Base-by-base conservation (phyloP, 2,329 filamentous ascomycete genomes). In the Trichoderma sp. region DNA sequence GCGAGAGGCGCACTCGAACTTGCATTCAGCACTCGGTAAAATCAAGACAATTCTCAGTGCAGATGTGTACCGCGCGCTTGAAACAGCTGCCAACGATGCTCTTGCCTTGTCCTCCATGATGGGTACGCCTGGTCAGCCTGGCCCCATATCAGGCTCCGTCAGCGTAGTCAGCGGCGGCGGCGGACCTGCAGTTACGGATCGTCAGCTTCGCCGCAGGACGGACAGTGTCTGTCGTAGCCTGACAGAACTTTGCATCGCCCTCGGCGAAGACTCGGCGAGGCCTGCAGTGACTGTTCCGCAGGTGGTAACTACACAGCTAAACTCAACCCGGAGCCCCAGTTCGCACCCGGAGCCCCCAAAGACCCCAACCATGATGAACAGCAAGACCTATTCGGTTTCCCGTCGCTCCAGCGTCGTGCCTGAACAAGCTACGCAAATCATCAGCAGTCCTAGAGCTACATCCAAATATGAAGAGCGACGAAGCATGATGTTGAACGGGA, bases 191-290 rank as follows among this genome's bases (percentile, higher is more conserved):
- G 80, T 89, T 13, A 90, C 92, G 1, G 95, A 99, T 77, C 89
- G 96, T 61, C 93, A 97, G 77, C 84, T 97, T 18, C 89, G 94
- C 59, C 89, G 95, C 71, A 97, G 97, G 79, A 93, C 93, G 32
- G 95, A 99, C 77, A 94, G 91, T 76, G 89, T 99, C 77, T 98
- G 96, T 78, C 91, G 95, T 66, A 96, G 92, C 75, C 82, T 99
- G 72, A 98, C 95, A 0, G 96, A 99, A 79, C 84, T 99, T 7
- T 97, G 93, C 76, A 87, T 99, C 68, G 92, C 94, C 0, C 82
- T 99, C 66, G 89, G 90, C 34, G 91, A 92, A 71, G 87, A 88
- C 51, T 77, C 77, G 4, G 75, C 77, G 2, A 80, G 80, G 46
- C 64, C 70, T 32, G 58, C 64, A 13, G 56, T 59, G 28, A 72